Conservation (phyloP, 306 rosid species). For the Rubus idaeus region DNA sequence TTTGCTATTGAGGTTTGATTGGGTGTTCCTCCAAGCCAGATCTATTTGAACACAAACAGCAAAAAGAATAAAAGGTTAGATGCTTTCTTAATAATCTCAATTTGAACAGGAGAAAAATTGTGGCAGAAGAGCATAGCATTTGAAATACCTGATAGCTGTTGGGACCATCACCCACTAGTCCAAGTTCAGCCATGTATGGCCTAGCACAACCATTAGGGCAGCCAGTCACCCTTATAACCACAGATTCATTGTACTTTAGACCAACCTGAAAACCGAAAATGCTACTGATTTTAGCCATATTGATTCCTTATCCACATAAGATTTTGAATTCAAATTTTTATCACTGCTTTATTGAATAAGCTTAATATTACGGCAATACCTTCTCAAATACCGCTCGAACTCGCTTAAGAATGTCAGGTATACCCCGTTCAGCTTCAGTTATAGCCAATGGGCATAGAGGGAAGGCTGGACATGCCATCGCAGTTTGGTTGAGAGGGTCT, state of each 20-base stretch:
- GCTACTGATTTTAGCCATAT: conserved; percentile 11
- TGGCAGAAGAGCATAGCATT: conserved; percentile 16
- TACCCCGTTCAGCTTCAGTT: conserved; percentile 97
- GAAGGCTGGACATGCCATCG: conserved; percentile 99
- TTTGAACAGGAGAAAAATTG: not conserved
- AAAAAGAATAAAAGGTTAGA: conserved; percentile 9
- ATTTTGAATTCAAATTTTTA: not conserved
- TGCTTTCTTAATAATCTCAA: conserved; percentile 4
- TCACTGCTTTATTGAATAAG: not conserved
- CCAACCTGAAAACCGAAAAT: conserved; percentile 66
- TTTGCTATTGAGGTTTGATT: conserved; percentile 81
- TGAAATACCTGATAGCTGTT: conserved; percentile 90
- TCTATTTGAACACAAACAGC: conserved; percentile 32
- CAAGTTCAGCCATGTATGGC: conserved; percentile 99
- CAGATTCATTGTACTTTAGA: conserved; percentile 79
- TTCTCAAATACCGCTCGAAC: conserved; percentile 87
- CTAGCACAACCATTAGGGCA: conserved; percentile 97
- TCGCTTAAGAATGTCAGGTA: conserved; percentile 85
- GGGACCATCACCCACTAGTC: conserved; percentile 96
- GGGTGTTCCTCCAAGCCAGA: conserved; percentile 93
- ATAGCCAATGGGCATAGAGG: conserved; percentile 97
- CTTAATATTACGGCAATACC: conserved; percentile 41
- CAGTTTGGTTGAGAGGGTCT: conserved; percentile 90
- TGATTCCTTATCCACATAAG: not conserved
- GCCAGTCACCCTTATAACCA: conserved; percentile 89